Percentiles rank a stretch among this genome's conserved stretches.
phyloP scores from a whole-genome alignment of 495 filamentous ascomycete species.

The Durotheca rogersii region DNA sequence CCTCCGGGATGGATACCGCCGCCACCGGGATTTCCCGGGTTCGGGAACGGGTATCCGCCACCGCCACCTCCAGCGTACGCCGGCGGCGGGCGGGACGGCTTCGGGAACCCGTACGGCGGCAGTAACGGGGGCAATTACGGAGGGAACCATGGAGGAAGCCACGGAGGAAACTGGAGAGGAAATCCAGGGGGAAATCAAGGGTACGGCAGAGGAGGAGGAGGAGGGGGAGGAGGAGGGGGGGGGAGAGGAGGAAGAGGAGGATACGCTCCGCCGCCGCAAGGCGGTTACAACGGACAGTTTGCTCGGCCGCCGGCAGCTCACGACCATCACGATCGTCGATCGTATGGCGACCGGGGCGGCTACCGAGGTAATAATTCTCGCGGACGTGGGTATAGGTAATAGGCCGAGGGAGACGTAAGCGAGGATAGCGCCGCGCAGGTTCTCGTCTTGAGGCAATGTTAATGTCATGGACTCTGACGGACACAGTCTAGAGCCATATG shows the following conservation, averaged over 20 bases:
- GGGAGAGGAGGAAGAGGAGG: constrained; percentile 20
- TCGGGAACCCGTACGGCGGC: constrained; percentile 33
- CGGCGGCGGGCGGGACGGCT: constrained; percentile 31
- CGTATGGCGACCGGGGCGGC: constrained; percentile 25
- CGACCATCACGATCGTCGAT: constrained; percentile 22
- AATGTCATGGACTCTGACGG: too few relatives aligned
- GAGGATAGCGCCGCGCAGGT: too few relatives aligned
- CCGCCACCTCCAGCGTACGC: constrained; percentile 46
- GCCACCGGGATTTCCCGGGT: constrained; percentile 46
- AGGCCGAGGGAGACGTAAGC: too few relatives aligned
- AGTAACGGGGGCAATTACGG: constrained; percentile 26
- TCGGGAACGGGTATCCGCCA: constrained; percentile 45
- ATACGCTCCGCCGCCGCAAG: constrained; percentile 19
- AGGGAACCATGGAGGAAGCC: constrained; percentile 23
- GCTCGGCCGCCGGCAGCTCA: constrained; percentile 18
- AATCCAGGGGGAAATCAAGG: constrained; percentile 22
- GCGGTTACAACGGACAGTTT: constrained; percentile 23
- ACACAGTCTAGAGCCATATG: too few relatives aligned
- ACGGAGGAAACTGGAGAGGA: constrained; percentile 25
- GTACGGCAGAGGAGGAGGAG: constrained; percentile 27
- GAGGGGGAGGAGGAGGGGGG: constrained; percentile 24
- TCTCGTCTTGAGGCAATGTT: too few relatives aligned
- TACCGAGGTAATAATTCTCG: constrained; percentile 21
- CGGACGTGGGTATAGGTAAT: constrained; percentile 1
- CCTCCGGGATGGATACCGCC: constrained; percentile 47